Evolutionary conservation across 768 basidiomycete genomes (phyloP), one percentile per base, ranked within the genome.

Genomic region (Suillus cothurnatus): DNA sequence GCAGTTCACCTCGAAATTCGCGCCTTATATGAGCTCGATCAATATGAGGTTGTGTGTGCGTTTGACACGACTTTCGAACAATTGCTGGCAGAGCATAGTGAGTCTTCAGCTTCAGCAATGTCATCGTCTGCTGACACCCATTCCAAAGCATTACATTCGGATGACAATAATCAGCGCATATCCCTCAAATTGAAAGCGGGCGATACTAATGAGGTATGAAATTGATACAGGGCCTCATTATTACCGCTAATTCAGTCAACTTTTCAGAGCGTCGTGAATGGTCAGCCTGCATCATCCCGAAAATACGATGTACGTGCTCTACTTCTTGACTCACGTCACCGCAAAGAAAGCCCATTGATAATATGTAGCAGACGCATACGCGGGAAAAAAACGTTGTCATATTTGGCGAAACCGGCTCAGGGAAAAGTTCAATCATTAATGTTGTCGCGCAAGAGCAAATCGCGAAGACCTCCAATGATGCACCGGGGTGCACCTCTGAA

Each of bases 371-470:
- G 28, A 19, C 11, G 31, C 32, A 32, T 19, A 31, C 31, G 9
- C 31, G 21, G 11, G 32, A 21, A 55, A 56, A 28, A 36, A 66
- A 72, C 56, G n/a, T 74, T 1, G 28, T 74, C 45, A 69, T 74
- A 39, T 61, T 72, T 15, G 73, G 73, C 36, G 69, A 76, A 61
- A 66, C 55, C 0, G 73, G 74, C 32, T 21, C 56, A 9, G 73
- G 73, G 17, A 74, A 76, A 67, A 74, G 73, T 61, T 74, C 73
- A 23, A 50, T 31, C 7, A 76, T 74, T 61, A 74, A 74, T 53
- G 69, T 72, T 21, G 69, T 74, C 41, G 67, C 73, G 17, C 56
- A 28, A 23, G 38, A 47, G 21, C 2, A 50, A 9, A 8, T 14
- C 17, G 72, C 72, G 17, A 28, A 0, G 1, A 53, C 67, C 32